Evolutionary conservation across 2,329 filamentous ascomycete species (phyloP), one percentile per base, ranked within the genome.

Genomic region (Thelonectria discophora): DNA sequence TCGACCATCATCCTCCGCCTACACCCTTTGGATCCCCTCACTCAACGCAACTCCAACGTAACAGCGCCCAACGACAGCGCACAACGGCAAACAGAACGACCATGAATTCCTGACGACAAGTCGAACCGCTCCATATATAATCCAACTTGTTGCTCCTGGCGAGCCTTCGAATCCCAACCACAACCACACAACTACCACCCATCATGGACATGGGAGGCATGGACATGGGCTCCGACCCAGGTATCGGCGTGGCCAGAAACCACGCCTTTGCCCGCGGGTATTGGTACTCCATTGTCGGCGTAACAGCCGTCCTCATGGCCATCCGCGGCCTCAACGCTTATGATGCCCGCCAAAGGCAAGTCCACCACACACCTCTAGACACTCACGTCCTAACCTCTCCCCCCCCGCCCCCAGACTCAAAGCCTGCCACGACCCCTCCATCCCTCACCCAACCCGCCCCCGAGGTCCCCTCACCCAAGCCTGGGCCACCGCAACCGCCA

Each of bases 401-500:
- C 17, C n/a, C 10, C 50, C 3, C 0, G n/a, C 4, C 11, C 12
- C 21, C 15, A 87, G 85, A 64, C 67, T 88, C 45, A 80, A 79
- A 60, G 77, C 76, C 61, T 80, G 79, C 49, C 75, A 75, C n/a
- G 72, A 78, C 13, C 73, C 75, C 13, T 81, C 82, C 1, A 72
- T 81, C 50, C 72, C 78, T 42, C 82, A 81, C 61, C 84, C 86
- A 4, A 86, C 86, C 3, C 81, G 79, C 55, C 86, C 86, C 2
- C 76, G 75, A 32, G 82, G 79, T 46, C 55, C 59, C 8, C 70
- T 83, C 37, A 71, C 79, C 37, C 84, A 87, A 67, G 62, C 75
- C 52, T 88, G 85, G 83, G 87, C 86, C 5, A 89, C 86, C 2
- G 72, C 81, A 43, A 88, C 86, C 0, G 86, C 87, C 15, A 72